Evolutionary conservation across 345 rosid genomes (phyloP), one percentile per base, ranked within the genome.

Genomic region (Hevea brasiliensis): DNA sequence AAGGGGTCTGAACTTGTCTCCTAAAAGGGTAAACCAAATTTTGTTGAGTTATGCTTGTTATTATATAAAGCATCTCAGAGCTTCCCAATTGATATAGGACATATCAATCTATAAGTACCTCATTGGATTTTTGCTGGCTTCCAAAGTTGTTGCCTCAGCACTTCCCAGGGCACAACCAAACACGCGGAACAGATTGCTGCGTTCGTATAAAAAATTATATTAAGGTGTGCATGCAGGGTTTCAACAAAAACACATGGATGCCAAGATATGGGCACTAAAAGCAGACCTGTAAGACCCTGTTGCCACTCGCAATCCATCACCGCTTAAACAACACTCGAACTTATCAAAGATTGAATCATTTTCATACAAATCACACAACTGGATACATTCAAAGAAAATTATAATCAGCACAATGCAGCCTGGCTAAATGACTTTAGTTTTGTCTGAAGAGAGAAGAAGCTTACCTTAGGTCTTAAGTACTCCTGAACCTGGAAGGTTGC

Each of bases 1-100:
- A 80, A 37, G 97, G 90, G 40, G 89, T 74, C 77, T 83, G 97
- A 69, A 88, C 92, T 84, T 88, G 98, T 83, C 87, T 90, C 91
- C 99, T 93, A 80, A 23, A 74, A 72, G 61, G 58, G 21, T 60
- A 83, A 41, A 57, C 14, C 2, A 5, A 7, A 50, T 20, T 50
- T 50, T 15, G 17, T 50, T 20, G 7, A 50, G 17, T 17, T 50
- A 15, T 14, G n/a, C 37, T 1, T 32, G 37, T 32, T 32, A 32
- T 32, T 32, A 32, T 32, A 50, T 14, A 50, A 15, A 50, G 0
- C 15, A 0, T 17, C 55, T 20, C 55, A 15, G 55, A 50, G 5
- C 55, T 50, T 9, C 21, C 24, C 9, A 29, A 59, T 3, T 14
- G 29, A 27, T 42, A 61, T 4, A 17, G 32, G 53, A 23, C 18